Conservation (phyloP, 768 basidiomycete species). For the Daedalea quercina region DNA sequence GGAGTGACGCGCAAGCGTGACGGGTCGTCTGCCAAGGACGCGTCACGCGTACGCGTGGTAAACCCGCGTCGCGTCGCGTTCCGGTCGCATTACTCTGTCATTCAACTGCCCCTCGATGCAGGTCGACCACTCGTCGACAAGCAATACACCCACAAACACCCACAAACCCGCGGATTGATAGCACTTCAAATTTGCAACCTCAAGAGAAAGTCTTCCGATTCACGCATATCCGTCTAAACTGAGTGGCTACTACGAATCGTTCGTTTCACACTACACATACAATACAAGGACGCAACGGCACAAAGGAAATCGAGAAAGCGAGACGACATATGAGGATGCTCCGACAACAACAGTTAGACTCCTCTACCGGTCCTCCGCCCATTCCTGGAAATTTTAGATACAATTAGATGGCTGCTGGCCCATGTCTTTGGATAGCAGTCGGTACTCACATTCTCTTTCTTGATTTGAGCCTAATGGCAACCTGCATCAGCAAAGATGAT, state of each 20-base stretch:
- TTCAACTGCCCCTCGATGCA: too few species aligned
- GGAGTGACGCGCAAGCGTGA: neutral
- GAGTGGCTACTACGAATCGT: neutral
- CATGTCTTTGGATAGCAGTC: neutral
- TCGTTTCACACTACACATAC: neutral
- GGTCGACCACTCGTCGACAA: neutral
- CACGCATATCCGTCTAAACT: too few species aligned
- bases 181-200: too few species aligned
- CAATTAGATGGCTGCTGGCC: neutral
- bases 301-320: neutral
- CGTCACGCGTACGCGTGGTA: neutral
- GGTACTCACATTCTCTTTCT: slow-evolving; percentile 91
- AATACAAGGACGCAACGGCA: neutral
- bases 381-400: slow-evolving; percentile 59
- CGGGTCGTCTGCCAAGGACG: neutral
- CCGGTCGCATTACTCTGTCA: too few species aligned
- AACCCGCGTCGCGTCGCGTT: neutral
- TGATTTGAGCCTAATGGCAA: slow-evolving; percentile 78
- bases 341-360: neutral
- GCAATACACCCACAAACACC: neutral
- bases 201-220: too few species aligned
- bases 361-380: slow-evolving; percentile 89
- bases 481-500: slow-evolving; percentile 2
- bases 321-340: neutral
- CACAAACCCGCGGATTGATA: too few species aligned